These are phyloP conservation scores for Blastobotrys indianensis DNA, from an alignment of 1,139 yeast genomes.

Conservation along the genomic window DNA sequence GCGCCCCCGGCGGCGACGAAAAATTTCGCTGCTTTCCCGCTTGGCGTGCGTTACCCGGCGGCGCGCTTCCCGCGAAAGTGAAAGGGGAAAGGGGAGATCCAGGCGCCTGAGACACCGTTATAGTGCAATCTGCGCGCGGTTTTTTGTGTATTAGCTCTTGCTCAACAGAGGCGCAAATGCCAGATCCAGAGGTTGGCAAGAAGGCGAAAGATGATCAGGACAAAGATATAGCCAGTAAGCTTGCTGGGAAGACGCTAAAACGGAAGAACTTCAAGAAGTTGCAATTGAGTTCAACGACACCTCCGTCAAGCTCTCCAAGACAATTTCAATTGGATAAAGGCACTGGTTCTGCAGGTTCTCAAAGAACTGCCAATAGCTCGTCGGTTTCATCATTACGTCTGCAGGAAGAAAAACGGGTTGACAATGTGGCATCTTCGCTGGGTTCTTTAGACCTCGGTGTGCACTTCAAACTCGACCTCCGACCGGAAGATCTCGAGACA, in stretches of 20 bases:
- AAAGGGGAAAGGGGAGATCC: no score
- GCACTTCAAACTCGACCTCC: constrained; percentile 47
- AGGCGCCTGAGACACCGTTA: no score
- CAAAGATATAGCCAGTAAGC: constrained; percentile 20
- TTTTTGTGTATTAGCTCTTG: no score
- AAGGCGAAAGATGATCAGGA: not conserved
- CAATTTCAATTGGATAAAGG: constrained; percentile 1
- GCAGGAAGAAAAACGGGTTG: constrained; percentile 12
- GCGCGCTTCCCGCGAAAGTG: no score
- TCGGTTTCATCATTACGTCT: no score
- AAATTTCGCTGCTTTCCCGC: no score
- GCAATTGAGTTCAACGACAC: constrained; percentile 40
- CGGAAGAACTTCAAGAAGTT: constrained; percentile 72
- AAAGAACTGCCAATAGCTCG: no score
- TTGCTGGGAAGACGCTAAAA: constrained; percentile 54
- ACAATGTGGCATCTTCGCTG: constrained; percentile 27
- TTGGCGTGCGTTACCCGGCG: no score
- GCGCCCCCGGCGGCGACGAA: no score
- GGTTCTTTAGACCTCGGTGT: constrained; percentile 41
- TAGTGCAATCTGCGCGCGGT: no score
- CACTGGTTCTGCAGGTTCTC: no score
- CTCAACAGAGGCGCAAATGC: not conserved
- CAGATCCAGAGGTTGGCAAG: not conserved
- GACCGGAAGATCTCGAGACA: constrained; percentile 64
- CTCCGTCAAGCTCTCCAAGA: not conserved